These are phyloP conservation scores for Leccinum boreale DNA, from an alignment of 768 basidiomycete genomes.

Conservation along the genomic window DNA sequence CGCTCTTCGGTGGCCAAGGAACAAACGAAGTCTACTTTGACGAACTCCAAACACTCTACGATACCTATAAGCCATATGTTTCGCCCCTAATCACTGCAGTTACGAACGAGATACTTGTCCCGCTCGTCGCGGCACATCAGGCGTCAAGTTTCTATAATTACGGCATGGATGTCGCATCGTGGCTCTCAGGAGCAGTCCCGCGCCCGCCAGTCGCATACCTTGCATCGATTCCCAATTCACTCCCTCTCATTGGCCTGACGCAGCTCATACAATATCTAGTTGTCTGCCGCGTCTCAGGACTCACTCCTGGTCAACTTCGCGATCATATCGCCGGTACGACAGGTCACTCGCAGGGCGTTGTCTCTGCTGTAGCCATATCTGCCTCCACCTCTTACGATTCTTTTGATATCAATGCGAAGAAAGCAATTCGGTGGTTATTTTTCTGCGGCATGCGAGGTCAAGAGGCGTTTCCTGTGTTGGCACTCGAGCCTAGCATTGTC, in stretches of 20 bases:
- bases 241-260: slow-evolving; percentile 94
- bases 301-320: slow-evolving; percentile 80
- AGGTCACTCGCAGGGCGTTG: slow-evolving; percentile 96
- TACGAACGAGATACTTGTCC: slow-evolving; percentile 63
- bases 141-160: slow-evolving; percentile 64
- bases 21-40: slow-evolving; percentile 98
- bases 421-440: slow-evolving; percentile 91
- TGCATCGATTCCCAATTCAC: slow-evolving; percentile 89
- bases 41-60: slow-evolving; percentile 87
- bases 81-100: slow-evolving; percentile 62
- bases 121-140: slow-evolving; percentile 61
- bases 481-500: slow-evolving; percentile 84
- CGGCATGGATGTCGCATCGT: slow-evolving; percentile 78
- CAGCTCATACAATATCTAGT: slow-evolving; percentile 93
- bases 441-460: slow-evolving; percentile 91
- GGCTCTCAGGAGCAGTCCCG: slow-evolving; percentile 69
- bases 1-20: slow-evolving; percentile 96
- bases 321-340: slow-evolving; percentile 79
- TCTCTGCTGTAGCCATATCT: slow-evolving; percentile 88
- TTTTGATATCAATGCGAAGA: slow-evolving; percentile 70
- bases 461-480: slow-evolving; percentile 88
- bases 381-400: slow-evolving; percentile 74
- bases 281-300: slow-evolving; percentile 67
- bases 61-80: slow-evolving; percentile 89
- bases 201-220: slow-evolving; percentile 84